phyloP scores from a whole-genome alignment of 305 asterid species.

The Salvia sclarea region DNA sequence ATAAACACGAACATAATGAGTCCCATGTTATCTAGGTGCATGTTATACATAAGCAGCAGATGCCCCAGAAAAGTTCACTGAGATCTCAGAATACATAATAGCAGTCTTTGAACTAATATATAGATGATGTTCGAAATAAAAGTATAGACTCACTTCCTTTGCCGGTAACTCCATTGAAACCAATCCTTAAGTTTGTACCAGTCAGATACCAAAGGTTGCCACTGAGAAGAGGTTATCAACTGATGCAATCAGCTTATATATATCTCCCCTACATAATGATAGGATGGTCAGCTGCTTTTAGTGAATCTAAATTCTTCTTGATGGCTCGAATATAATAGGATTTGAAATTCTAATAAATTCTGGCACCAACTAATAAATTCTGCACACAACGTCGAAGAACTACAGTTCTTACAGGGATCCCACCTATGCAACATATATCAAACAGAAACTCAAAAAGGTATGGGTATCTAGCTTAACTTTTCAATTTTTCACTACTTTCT shows the following conservation, averaged over 20 bases:
- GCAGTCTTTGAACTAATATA: neutral
- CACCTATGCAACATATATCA: too few relatives aligned
- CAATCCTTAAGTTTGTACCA: neutral
- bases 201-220: neutral
- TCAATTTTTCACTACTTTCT: too few relatives aligned
- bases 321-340: too few relatives aligned
- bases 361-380: neutral
- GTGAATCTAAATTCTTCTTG: neutral
- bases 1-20: too few relatives aligned
- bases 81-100: neutral
- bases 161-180: conserved; percentile 8
- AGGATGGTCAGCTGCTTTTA: neutral
- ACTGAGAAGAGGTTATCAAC: neutral
- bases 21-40: too few relatives aligned
- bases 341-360: neutral
- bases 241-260: neutral
- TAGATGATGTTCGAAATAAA: neutral
- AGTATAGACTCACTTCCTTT: neutral
- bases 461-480: too few relatives aligned
- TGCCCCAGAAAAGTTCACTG: neutral
- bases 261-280: neutral
- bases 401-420: too few relatives aligned
- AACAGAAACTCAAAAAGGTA: too few relatives aligned
- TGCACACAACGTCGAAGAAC: too few relatives aligned
- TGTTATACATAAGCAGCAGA: too few relatives aligned